Evolutionary conservation across 768 basidiomycete species (phyloP).

Genomic region (Collybia mongolica): DNA sequence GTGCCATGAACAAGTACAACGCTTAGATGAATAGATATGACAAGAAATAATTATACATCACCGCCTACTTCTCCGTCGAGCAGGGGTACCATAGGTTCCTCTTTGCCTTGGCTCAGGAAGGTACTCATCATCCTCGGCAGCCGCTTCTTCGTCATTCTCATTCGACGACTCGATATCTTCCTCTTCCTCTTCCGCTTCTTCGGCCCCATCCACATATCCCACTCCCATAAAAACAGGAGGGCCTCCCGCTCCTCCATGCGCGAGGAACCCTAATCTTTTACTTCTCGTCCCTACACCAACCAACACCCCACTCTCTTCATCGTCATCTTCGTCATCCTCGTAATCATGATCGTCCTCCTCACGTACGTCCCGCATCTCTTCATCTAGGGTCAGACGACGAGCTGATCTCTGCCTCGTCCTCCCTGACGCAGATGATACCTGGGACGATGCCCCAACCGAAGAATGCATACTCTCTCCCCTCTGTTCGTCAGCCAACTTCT

Average conservation of each 20-base stretch:
- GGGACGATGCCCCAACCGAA: not conserved
- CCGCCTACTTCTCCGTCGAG: not conserved
- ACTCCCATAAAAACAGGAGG: constrained; percentile 68
- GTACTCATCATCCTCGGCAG: constrained; percentile 13
- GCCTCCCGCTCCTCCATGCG: constrained; percentile 75
- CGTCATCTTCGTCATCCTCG: constrained; percentile 35
- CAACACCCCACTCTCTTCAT: constrained; percentile 49
- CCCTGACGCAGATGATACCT: not conserved
- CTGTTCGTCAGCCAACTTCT: too few species aligned
- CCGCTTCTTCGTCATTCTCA: not conserved
- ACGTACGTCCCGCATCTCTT: constrained; percentile 56
- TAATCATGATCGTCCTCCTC: constrained; percentile 23
- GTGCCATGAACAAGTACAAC: too few species aligned
- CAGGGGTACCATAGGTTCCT: not conserved
- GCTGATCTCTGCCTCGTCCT: not conserved
- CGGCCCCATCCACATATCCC: constrained; percentile 62
- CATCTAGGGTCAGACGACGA: constrained; percentile 56
- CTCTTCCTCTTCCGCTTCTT: constrained; percentile 17
- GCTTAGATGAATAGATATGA: not conserved
- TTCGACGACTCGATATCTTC: not conserved
- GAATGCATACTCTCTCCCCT: too few species aligned
- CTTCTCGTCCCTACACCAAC: constrained; percentile 55
- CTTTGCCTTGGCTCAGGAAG: constrained; percentile 4
- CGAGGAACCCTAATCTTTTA: constrained; percentile 60
- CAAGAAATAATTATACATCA: not conserved